phyloP scores from a whole-genome alignment of 805 yeast genomes.

The Kazachstania martiniae region DNA sequence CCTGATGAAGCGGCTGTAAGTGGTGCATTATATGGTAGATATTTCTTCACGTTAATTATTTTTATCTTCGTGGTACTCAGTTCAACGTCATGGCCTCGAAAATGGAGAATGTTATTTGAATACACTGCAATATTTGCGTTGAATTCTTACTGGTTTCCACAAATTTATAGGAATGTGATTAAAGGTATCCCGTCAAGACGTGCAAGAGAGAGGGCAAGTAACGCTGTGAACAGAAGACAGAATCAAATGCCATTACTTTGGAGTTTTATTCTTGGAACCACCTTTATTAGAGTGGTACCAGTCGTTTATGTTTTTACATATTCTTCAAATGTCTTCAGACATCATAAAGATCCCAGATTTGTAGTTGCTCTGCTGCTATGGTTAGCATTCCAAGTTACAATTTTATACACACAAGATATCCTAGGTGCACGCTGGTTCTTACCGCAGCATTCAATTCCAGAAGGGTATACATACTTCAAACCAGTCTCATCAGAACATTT shows the following conservation, averaged over 20 bases:
- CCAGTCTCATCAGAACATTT: constrained; percentile 19
- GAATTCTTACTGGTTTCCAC: constrained; percentile 83
- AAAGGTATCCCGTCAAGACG: constrained; percentile 22
- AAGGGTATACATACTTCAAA: constrained; percentile 70
- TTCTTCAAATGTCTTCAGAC: constrained; percentile 54
- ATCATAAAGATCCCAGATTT: constrained; percentile 47
- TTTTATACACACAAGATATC: constrained; percentile 51
- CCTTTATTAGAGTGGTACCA: constrained; percentile 54
- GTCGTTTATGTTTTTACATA: constrained; percentile 47
- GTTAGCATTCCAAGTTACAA: constrained; percentile 46
- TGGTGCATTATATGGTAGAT: constrained; percentile 47
- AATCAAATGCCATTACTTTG: constrained; percentile 52
- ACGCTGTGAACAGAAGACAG: constrained; percentile 13
- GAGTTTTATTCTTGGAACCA: constrained; percentile 65
- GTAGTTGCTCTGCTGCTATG: constrained; percentile 40
- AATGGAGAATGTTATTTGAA: constrained; percentile 46
- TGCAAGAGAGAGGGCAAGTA: constrained; percentile 8
- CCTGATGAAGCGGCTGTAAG: constrained; percentile 46
- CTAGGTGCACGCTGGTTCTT: constrained; percentile 79
- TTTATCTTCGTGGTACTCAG: constrained; percentile 48
- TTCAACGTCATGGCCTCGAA: constrained; percentile 53
- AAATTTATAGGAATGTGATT: constrained; percentile 55
- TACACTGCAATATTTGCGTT: constrained; percentile 38
- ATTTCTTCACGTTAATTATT: constrained; percentile 41
- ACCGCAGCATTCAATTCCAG: constrained; percentile 64